phyloP scores from a whole-genome alignment of 2,329 filamentous ascomycete species.

The Endoconidiophora laricicola region DNA sequence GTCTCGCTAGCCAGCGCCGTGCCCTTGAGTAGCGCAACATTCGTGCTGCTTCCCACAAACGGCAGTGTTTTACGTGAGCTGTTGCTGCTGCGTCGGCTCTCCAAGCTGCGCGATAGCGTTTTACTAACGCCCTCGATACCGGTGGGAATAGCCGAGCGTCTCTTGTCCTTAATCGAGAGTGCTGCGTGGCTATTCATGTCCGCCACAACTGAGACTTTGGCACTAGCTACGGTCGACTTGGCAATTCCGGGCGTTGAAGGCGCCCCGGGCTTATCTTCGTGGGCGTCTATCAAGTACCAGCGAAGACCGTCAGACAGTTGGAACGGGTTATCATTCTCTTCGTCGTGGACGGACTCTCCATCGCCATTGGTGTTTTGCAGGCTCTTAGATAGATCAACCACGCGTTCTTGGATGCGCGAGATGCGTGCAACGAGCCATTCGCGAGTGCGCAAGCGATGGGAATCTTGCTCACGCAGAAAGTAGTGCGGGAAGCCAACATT shows the following conservation, averaged over 20 bases:
- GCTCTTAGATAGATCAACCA: constrained; percentile 79
- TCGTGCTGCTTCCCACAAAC: constrained; percentile 29
- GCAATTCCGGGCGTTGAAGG: constrained; percentile 84
- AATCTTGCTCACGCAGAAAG: constrained; percentile 85
- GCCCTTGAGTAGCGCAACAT: constrained; percentile 28
- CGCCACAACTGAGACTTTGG: constrained; percentile 72
- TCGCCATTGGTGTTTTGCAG: constrained; percentile 32
- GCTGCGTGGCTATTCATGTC: constrained; percentile 38
- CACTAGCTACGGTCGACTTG: constrained; percentile 80
- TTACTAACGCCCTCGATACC: constrained; percentile 59
- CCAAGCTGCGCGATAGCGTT: constrained; percentile 71
- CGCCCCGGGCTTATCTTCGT: constrained; percentile 80
- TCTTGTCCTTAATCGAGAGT: constrained; percentile 23
- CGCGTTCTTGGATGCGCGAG: constrained; percentile 73
- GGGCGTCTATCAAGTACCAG: constrained; percentile 90
- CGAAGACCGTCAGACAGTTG: constrained; percentile 85
- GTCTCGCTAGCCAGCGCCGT: constrained; percentile 41
- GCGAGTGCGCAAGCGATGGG: constrained; percentile 63
- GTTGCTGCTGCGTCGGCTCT: constrained; percentile 78
- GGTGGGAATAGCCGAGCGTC: constrained; percentile 28
- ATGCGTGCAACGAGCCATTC: constrained; percentile 98
- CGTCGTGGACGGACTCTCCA: constrained; percentile 36
- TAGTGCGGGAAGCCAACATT: constrained; percentile 96
- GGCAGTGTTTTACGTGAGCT: constrained; percentile 62
- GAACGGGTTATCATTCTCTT: constrained; percentile 91